A percentile compares a stretch with the other conserved stretches of the same genome.
These are phyloP conservation scores for Nemania sp. DNA, from an alignment of 2,329 filamentous ascomycete genomes.

Conservation along the genomic window DNA sequence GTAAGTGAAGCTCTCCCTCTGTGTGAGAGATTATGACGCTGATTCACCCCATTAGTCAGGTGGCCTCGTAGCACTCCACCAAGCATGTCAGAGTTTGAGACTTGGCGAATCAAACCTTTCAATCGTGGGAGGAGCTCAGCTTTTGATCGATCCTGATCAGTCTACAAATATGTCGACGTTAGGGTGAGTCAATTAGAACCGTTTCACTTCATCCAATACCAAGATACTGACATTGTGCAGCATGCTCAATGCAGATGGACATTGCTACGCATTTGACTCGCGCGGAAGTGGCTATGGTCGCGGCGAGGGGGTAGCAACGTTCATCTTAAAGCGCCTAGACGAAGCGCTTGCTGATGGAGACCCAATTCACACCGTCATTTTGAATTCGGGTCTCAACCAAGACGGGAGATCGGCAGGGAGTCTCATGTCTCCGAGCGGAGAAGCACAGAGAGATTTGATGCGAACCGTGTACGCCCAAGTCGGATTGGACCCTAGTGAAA, in stretches of 20 bases:
- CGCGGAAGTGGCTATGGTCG: constrained; percentile 57
- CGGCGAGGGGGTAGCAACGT: constrained; percentile 51
- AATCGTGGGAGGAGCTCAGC: constrained; percentile 18
- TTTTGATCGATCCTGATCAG: constrained; percentile 26
- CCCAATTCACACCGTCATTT: constrained; percentile 36
- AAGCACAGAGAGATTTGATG: constrained; percentile 19
- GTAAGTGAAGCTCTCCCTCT: constrained; percentile 2
- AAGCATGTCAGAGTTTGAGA: constrained; percentile 8
- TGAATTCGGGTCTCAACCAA: constrained; percentile 20
- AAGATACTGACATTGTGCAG: neutral
- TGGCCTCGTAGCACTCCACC: constrained; percentile 6
- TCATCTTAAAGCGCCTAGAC: constrained; percentile 54
- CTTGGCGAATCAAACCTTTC: constrained; percentile 19
- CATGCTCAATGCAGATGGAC: constrained; percentile 26
- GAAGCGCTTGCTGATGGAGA: constrained; percentile 54
- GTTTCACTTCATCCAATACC: constrained; percentile 34
- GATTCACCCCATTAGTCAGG: neutral
- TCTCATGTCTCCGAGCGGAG: constrained; percentile 47
- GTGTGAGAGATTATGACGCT: neutral
- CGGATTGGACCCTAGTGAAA: neutral
- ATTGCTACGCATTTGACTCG: constrained; percentile 44
- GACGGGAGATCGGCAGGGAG: constrained; percentile 39
- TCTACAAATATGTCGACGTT: constrained; percentile 11
- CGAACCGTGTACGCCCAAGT: constrained; percentile 8
- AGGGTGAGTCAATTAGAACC: constrained; percentile 21